Percentiles rank a stretch among this genome's conserved stretches.
Conservation (phyloP, 768 basidiomycete genomes). For the Pilatotrama ljubarskyi region DNA sequence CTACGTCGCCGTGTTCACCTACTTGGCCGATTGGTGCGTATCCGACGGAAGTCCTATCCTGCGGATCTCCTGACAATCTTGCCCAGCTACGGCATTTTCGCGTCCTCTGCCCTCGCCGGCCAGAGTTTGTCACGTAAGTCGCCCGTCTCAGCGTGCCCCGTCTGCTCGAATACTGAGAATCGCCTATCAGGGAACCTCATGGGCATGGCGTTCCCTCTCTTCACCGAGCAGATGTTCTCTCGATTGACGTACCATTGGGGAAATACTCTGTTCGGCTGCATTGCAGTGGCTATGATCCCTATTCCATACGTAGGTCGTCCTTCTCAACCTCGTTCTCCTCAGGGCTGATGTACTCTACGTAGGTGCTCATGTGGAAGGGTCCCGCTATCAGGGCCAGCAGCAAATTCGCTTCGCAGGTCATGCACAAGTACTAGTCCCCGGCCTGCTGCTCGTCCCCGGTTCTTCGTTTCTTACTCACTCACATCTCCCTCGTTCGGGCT, state of each 20-base stretch:
- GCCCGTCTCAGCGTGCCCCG: background rate
- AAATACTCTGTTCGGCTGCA: slow-evolving; percentile 41
- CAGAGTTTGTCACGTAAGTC: slow-evolving; percentile 47
- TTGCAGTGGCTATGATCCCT: slow-evolving; percentile 45
- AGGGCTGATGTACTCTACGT: background rate
- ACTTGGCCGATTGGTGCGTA: slow-evolving; percentile 53
- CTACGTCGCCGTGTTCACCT: slow-evolving; percentile 47
- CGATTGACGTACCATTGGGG: slow-evolving; percentile 51
- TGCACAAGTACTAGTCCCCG: slow-evolving; percentile 8
- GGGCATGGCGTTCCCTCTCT: slow-evolving; percentile 49
- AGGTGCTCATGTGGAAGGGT: slow-evolving; percentile 30
- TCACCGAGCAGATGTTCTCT: slow-evolving; percentile 48
- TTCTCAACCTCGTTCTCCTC: background rate
- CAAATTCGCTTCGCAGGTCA: slow-evolving; percentile 27
- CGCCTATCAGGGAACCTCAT: slow-evolving; percentile 36
- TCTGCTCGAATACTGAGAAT: background rate
- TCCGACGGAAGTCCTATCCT: background rate
- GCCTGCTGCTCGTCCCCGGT: background rate
- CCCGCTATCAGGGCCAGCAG: slow-evolving; percentile 28
- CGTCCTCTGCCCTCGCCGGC: slow-evolving; percentile 56
- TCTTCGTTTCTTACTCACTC: no score
- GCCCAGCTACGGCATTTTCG: slow-evolving; percentile 44
- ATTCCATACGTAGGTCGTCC: slow-evolving; percentile 42
- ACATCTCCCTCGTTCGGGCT: no score
- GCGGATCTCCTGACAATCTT: background rate